Evolutionary conservation across 331 rosid species (phyloP).

Genomic region (Acacia concinna): DNA sequence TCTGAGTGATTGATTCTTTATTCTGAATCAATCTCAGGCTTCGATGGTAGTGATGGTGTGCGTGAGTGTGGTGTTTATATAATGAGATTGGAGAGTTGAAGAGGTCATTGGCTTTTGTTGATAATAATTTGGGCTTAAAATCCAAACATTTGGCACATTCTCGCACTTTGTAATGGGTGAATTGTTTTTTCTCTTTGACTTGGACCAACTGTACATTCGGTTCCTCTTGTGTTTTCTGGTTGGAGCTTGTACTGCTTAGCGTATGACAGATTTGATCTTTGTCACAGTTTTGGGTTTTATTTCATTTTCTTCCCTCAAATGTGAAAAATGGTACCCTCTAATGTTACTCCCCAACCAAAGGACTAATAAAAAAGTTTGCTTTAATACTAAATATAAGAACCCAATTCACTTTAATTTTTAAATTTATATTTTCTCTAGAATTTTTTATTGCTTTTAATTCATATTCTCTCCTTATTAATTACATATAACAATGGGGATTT

Average conservation of each 20-base stretch:
- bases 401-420: too few species aligned
- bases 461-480: too few species aligned
- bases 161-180: slow-evolving; percentile 2
- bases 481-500: too few species aligned
- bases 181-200: slow-evolving; percentile 30
- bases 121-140: slow-evolving; percentile 6
- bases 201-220: slow-evolving; percentile 23
- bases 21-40: not conserved
- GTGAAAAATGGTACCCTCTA: too few species aligned
- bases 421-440: too few species aligned
- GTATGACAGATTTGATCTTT: not conserved
- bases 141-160: slow-evolving; percentile 29
- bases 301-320: not conserved
- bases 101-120: slow-evolving; percentile 41
- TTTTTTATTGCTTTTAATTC: too few species aligned
- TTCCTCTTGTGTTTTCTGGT: slow-evolving; percentile 14
- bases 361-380: too few species aligned
- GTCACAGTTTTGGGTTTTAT: not conserved
- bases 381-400: too few species aligned
- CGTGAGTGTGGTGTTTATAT: slow-evolving; percentile 32
- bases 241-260: not conserved
- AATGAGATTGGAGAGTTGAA: slow-evolving; percentile 26
- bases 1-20: not conserved
- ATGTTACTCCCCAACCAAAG: too few species aligned
- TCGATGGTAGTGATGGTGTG: slow-evolving; percentile 14